These are phyloP conservation scores for Plasmopara viticola DNA, from an alignment of 352 stramenopile species.

Conservation along the genomic window DNA sequence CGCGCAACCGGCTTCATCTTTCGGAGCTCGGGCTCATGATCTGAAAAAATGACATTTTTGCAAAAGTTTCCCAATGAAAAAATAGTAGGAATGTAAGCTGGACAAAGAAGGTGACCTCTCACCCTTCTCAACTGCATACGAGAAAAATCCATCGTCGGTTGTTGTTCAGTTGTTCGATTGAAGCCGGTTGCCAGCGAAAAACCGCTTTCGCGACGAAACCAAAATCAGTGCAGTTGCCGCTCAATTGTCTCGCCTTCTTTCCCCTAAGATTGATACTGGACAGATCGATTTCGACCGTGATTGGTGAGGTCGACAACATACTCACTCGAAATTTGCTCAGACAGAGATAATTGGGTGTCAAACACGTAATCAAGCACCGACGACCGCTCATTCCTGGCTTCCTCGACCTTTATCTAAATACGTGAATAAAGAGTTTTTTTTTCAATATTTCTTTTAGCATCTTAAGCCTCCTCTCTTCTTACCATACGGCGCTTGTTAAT, in stretches of 20 bases:
- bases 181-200: no score
- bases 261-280: not conserved
- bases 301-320: constrained; percentile 24
- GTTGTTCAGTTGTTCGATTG: no score
- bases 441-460: not conserved
- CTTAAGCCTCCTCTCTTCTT: constrained; percentile 15
- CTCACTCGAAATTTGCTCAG: constrained; percentile 27
- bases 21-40: no score
- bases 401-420: constrained; percentile 14
- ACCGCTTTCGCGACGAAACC: no score
- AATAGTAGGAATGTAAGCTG: no score
- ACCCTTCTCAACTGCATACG: no score
- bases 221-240: no score
- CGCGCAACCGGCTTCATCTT: no score
- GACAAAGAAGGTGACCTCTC: no score
- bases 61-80: no score
- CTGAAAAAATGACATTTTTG: no score
- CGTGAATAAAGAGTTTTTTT: not conserved
- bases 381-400: constrained; percentile 15
- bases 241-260: not conserved
- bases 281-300: constrained; percentile 1
- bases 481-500: constrained; percentile 43
- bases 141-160: no score
- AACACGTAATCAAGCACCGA: constrained; percentile 40
- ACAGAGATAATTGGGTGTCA: constrained; percentile 28